Evolutionary conservation across 768 basidiomycete species (phyloP), one percentile per base, ranked within the genome.

Genomic region (Mycena leptocephala): DNA sequence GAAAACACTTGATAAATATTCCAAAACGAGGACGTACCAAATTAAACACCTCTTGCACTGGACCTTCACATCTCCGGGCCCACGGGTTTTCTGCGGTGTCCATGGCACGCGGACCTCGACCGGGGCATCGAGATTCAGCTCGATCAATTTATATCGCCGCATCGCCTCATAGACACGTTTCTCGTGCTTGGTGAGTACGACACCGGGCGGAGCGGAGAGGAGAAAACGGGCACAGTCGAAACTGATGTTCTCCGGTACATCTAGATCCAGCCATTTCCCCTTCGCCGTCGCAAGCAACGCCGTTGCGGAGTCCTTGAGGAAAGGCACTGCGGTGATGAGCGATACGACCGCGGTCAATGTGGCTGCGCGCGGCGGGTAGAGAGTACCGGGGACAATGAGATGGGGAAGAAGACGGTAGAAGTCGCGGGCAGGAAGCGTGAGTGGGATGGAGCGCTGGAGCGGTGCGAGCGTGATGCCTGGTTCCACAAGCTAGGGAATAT

Each of bases 201-300:
- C 67, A 24, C 78, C 80, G 11, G 46, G 64, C 0, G 80, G 78
- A 6, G 76, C 78, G 5, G 74, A 64, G 35, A 81, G 74, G 0
- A 83, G 66, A 56, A 83, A 68, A n/a, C 76, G 74, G n/a, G 81
- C 82, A 62, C 80, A 82, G 41, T 83, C 81, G 62, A 80, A 83
- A 46, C 78, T 78, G 64, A 83, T 78, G 70, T 82, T 83, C 66
- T 83, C 82, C 0, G 82, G 81, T 16, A 81, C 67, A 37, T 80
- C 80, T 10, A 81, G 30, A 37, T 82, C 73, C 18, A 83, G 70
- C 82, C 82, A 83, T 30, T 64, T 81, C 13, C 81, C 82, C 46
- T 82, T 82, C 18, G 68, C 51, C 3, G 75, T 64, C 1, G 58
- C 70, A 18, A 82, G 70, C 28, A 83, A 55, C 0, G 63, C 74